These are phyloP conservation scores for Schizochytrium sp. DNA, from an alignment of 108 stramenopile genomes.

Conservation along the genomic window DNA sequence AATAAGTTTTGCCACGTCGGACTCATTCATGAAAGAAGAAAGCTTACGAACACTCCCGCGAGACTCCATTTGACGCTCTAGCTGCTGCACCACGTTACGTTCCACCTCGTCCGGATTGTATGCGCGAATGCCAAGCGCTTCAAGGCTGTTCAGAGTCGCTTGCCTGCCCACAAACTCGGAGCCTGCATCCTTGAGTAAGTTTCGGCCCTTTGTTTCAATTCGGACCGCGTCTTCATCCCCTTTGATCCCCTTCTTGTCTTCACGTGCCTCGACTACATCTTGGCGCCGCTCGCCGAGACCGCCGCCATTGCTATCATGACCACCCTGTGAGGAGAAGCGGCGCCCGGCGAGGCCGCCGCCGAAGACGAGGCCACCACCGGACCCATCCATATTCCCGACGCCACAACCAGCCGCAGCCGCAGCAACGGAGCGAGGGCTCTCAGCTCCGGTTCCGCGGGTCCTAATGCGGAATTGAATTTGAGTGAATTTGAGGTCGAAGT, in stretches of 20 bases:
- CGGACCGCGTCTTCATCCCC: not conserved
- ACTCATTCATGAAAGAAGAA: not conserved
- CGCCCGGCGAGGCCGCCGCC: not conserved
- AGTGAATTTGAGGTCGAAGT: too few species aligned
- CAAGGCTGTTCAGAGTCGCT: conserved; percentile 23
- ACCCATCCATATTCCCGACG: too few species aligned
- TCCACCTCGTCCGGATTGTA: conserved; percentile 56
- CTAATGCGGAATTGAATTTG: too few species aligned
- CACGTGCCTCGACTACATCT: not conserved
- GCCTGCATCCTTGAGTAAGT: conserved; percentile 4
- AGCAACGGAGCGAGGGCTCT: too few species aligned
- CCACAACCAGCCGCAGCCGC: too few species aligned
- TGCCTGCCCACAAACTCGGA: conserved; percentile 32
- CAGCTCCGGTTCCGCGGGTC: too few species aligned
- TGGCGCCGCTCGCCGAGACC: not conserved
- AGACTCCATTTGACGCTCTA: conserved; percentile 39
- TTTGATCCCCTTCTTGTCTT: not conserved
- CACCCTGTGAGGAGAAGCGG: too few species aligned
- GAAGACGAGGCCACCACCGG: too few species aligned
- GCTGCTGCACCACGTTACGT: conserved; percentile 58
- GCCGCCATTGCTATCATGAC: too few species aligned
- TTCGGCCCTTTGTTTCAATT: conserved; percentile 13
- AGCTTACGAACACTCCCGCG: not conserved
- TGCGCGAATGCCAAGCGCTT: conserved; percentile 21
- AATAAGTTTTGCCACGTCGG: not conserved